These are phyloP conservation scores for Setomelanomma holmii DNA, from an alignment of 2,329 filamentous ascomycete species.

Conservation along the genomic window DNA sequence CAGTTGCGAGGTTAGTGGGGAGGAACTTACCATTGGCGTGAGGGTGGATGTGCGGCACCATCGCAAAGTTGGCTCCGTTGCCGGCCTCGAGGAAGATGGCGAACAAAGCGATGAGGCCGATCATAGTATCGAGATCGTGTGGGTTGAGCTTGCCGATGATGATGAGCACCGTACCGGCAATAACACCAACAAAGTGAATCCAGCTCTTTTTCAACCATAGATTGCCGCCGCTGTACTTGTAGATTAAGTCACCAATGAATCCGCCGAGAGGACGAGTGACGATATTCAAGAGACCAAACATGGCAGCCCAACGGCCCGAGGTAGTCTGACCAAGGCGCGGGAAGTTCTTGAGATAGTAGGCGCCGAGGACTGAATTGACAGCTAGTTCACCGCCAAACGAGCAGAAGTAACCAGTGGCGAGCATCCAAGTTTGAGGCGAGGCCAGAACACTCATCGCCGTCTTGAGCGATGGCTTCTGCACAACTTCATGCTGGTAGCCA, in stretches of 20 bases:
- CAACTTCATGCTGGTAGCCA: slow-evolving; percentile 65
- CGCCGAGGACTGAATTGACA: slow-evolving; percentile 67
- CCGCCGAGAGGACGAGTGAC: slow-evolving; percentile 72
- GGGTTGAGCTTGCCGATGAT: slow-evolving; percentile 71
- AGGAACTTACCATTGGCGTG: slow-evolving; percentile 74
- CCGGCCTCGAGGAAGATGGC: slow-evolving; percentile 84
- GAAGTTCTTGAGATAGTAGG: slow-evolving; percentile 66
- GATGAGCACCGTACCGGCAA: slow-evolving; percentile 66
- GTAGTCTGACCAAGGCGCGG: slow-evolving; percentile 61
- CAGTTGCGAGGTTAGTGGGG: neutral
- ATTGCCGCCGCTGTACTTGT: slow-evolving; percentile 54
- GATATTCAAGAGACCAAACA: slow-evolving; percentile 78
- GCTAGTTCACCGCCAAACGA: slow-evolving; percentile 67
- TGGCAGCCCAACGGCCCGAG: slow-evolving; percentile 69
- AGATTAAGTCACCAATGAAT: slow-evolving; percentile 63
- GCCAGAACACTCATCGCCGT: slow-evolving; percentile 68
- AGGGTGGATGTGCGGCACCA: slow-evolving; percentile 87
- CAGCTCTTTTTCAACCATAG: slow-evolving; percentile 71
- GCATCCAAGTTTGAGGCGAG: slow-evolving; percentile 64
- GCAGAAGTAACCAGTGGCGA: slow-evolving; percentile 64
- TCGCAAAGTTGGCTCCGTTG: slow-evolving; percentile 85
- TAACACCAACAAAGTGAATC: slow-evolving; percentile 62
- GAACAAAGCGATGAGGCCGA: slow-evolving; percentile 78
- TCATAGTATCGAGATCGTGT: slow-evolving; percentile 68
- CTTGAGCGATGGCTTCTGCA: slow-evolving; percentile 66